A percentile compares a stretch with the other conserved stretches of the same genome.
These are phyloP conservation scores for Aspergillus thermomutatus DNA, from an alignment of 2,329 filamentous ascomycete genomes.

Conservation along the genomic window DNA sequence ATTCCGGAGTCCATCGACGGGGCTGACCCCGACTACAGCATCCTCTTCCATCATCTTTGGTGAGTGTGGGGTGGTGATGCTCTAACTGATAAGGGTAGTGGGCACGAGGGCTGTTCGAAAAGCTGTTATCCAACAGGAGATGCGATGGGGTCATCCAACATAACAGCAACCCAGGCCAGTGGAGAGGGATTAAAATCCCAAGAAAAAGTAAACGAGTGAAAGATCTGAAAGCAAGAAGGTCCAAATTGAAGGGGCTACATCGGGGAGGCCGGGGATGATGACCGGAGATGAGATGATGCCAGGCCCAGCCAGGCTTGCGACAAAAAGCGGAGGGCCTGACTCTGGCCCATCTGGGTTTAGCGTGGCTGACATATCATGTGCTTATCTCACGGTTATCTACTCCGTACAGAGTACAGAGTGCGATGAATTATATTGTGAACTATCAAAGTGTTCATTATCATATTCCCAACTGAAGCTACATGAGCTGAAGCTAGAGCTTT, in stretches of 20 bases:
- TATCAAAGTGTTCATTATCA: not conserved
- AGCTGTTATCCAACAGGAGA: slow-evolving; percentile 8
- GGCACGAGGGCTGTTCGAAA: slow-evolving; percentile 5
- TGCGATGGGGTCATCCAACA: slow-evolving; percentile 16
- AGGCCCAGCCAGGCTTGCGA: not conserved
- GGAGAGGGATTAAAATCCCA: slow-evolving; percentile 10
- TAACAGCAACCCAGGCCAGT: slow-evolving; percentile 27
- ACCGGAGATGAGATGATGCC: not conserved
- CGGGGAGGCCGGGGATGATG: not conserved
- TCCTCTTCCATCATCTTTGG: slow-evolving; percentile 32
- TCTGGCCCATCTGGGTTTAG: not conserved
- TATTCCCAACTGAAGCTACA: slow-evolving; percentile 1
- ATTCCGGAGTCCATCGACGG: slow-evolving; percentile 21
- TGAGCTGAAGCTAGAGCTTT: slow-evolving; percentile 10
- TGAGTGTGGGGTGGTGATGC: not conserved
- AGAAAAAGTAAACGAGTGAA: slow-evolving; percentile 1
- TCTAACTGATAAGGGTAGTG: slow-evolving; percentile 1
- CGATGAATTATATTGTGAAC: not conserved
- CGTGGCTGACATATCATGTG: not conserved
- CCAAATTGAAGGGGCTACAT: not conserved
- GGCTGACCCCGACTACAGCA: slow-evolving; percentile 24
- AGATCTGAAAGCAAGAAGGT: not conserved
- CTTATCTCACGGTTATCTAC: not conserved
- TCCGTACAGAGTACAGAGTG: not conserved
- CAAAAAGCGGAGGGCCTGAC: not conserved